Conservation (phyloP, 148 eudicot genomes). For the Cornus florida region DNA sequence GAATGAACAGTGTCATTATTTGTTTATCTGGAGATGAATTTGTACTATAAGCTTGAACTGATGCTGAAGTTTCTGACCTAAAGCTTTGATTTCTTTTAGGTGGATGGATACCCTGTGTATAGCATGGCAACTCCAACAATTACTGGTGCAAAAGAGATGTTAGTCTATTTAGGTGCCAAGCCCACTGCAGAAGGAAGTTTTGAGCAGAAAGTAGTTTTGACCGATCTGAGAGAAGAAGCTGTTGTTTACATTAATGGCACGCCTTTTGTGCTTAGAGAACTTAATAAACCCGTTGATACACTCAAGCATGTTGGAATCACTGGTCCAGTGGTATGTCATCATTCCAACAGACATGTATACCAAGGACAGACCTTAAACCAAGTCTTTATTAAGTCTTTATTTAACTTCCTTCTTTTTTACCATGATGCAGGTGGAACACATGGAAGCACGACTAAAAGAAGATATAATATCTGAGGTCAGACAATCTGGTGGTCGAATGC, state of each 20-base stretch:
- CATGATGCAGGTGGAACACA: conserved; percentile 74
- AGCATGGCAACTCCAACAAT: conserved; percentile 97
- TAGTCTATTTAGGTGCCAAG: conserved; percentile 70
- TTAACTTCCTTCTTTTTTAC: conserved; percentile 12
- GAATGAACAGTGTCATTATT: conserved; percentile 12
- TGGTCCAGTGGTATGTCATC: conserved; percentile 74
- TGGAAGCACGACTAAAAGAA: conserved; percentile 91
- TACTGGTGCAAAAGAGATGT: conserved; percentile 82
- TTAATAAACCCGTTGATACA: conserved; percentile 86
- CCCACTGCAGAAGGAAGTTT: conserved; percentile 38
- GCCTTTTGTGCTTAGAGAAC: conserved; percentile 92
- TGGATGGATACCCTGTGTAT: conserved; percentile 87
- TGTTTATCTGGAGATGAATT: not conserved
- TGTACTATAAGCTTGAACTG: not conserved
- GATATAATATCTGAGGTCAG: conserved; percentile 83
- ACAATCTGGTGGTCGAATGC: conserved; percentile 90
- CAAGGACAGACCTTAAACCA: conserved; percentile 4
- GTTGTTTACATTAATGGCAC: conserved; percentile 86
- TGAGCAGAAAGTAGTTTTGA: conserved; percentile 59
- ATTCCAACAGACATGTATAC: conserved; percentile 6
- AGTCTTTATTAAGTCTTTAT: not conserved
- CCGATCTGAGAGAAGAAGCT: conserved; percentile 93
- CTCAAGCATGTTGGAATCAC: conserved; percentile 95
- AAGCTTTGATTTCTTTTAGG: conserved; percentile 38
- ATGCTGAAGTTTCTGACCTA: not conserved